Evolutionary conservation across 371 early-diverging fungal species (phyloP), one percentile per base, ranked within the genome.

Genomic region (Mortierella polycephala): DNA sequence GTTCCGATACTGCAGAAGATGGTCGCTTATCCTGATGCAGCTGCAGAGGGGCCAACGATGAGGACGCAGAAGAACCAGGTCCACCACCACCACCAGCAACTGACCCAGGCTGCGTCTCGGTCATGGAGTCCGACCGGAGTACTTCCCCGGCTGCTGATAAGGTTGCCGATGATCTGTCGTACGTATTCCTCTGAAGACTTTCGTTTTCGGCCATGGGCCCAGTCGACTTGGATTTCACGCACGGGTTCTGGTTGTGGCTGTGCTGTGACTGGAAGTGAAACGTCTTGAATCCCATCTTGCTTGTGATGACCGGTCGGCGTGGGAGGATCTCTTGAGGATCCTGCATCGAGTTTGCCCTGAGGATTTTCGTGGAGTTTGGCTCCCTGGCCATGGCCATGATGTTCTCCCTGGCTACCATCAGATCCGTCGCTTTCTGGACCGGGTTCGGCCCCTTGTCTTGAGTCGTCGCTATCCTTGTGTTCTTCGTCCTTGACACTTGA

Each of bases 11-110:
- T 13, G 42, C 53, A 3, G 59, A 21, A 16, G 51, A 39, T 11
- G 44, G 20, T 0, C 18, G 54, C 47, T 55, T 67, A 67, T 64
- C 60, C 18, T 8, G 54, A 20, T 11, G 61, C 56, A 14, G 37
- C 7, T n/a, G 61, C 23, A 65, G 51, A 30, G 57, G 21, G 12
- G 23, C 66, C 42, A 65, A 60, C 37, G 62, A 66, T 8, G 58
- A 69, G 44, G 69, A 64, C 64, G 41, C 37, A 63, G 49, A 69
- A 44, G 69, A 74, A 18, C 75, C 69, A 74, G 11, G 54, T 64
- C 75, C 75, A 74, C 62, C 69, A 74, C 75, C 75, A 75, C 75
- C 75, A 66, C 21, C 62, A 67, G 55, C 66, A 67, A 16, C 73
- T 72, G 61, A 13, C 51, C 65, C 65, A 74, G 42, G 62, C 56